These are phyloP conservation scores for Discostella stelligeroides DNA, from an alignment of 108 stramenopile genomes.

Conservation along the genomic window DNA sequence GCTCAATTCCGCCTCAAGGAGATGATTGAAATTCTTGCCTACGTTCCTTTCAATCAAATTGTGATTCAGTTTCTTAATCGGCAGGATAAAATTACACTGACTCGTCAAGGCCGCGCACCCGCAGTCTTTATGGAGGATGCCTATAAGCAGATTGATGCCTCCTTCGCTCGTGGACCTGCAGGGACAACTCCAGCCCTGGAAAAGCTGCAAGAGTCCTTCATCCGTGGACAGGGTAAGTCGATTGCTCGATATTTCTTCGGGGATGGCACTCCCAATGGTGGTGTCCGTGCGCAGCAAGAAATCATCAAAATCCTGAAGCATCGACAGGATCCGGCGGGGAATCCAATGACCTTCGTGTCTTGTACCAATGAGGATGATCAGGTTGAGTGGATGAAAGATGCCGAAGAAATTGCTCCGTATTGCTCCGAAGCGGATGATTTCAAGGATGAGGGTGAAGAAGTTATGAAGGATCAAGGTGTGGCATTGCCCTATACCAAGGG, in stretches of 20 bases:
- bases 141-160: constrained; percentile 38
- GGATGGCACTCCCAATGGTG: constrained; percentile 61
- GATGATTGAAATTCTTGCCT: constrained; percentile 61
- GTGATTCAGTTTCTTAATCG: constrained; percentile 56
- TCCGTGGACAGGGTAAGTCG: constrained; percentile 24
- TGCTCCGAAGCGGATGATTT: constrained; percentile 57
- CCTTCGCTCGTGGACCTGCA: constrained; percentile 34
- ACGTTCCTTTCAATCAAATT: constrained; percentile 53
- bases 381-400: constrained; percentile 68
- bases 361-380: constrained; percentile 55
- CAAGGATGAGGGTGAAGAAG: constrained; percentile 44
- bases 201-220: constrained; percentile 51
- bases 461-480: constrained; percentile 53
- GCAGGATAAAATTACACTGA: constrained; percentile 31
- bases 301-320: constrained; percentile 43
- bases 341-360: constrained; percentile 54
- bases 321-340: constrained; percentile 44
- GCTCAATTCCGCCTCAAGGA: constrained; percentile 52
- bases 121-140: constrained; percentile 33
- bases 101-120: constrained; percentile 40
- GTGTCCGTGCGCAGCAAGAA: constrained; percentile 40
- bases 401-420: constrained; percentile 54
- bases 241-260: constrained; percentile 61
- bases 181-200: constrained; percentile 57
- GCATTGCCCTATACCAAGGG: constrained; percentile 56